Percentiles rank a stretch among this genome's conserved stretches.
Conservation (phyloP, 352 stramenopile genomes). For the Peronosclerospora sorghi region DNA sequence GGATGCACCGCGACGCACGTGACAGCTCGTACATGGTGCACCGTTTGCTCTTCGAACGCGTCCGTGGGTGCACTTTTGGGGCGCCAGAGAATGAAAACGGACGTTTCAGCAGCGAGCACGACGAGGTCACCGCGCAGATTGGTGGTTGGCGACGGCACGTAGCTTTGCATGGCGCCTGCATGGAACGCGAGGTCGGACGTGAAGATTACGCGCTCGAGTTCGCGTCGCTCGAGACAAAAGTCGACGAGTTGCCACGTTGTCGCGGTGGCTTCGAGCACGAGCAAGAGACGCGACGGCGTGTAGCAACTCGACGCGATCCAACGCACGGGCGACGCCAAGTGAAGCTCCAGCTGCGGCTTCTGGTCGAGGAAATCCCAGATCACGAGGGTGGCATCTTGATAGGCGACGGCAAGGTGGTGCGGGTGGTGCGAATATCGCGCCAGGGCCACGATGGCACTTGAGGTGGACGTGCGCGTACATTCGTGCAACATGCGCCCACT, state of each 20-base stretch:
- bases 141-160: conserved; percentile 6
- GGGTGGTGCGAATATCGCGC: conserved; percentile 61
- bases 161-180: conserved; percentile 39
- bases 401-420: conserved; percentile 55
- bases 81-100: conserved; percentile 35
- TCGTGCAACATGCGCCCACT: conserved; percentile 71
- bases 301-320: conserved; percentile 77
- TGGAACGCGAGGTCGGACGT: conserved; percentile 43
- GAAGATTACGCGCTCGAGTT: conserved; percentile 29
- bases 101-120: conserved; percentile 26
- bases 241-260: conserved; percentile 35
- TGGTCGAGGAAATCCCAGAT: conserved; percentile 75
- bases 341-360: conserved; percentile 45
- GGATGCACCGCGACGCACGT: conserved; percentile 54
- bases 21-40: conserved; percentile 37
- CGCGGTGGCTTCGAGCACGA: conserved; percentile 31
- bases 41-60: conserved; percentile 25
- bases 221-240: conserved; percentile 57
- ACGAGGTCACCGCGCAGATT: conserved; percentile 47
- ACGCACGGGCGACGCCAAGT: conserved; percentile 32
- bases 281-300: conserved; percentile 58
- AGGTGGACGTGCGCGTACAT: conserved; percentile 31
- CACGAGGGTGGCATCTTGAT: conserved; percentile 50
- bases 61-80: too few relatives aligned
- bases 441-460: conserved; percentile 36